Evolutionary conservation across 495 filamentous ascomycete species (phyloP).

Genomic region (Aspergillus olivimuriae): DNA sequence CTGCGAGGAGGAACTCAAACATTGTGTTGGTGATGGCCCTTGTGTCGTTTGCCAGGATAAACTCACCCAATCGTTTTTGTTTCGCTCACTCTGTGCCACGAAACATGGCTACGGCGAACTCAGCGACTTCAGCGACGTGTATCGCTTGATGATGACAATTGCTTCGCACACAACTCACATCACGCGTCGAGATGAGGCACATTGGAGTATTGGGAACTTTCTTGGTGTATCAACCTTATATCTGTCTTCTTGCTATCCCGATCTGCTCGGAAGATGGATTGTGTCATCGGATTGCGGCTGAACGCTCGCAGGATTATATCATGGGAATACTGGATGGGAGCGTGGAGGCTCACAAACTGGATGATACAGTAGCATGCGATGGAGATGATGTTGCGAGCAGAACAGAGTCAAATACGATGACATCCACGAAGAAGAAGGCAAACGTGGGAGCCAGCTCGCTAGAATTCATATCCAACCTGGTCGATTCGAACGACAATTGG

Average conservation of each 20-base stretch:
- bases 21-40: background rate
- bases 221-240: slow-evolving; percentile 3
- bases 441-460: too few relatives aligned
- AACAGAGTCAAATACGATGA: background rate
- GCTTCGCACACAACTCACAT: slow-evolving; percentile 2
- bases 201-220: slow-evolving; percentile 4
- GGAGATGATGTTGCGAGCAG: background rate
- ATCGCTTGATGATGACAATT: slow-evolving; percentile 4
- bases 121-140: background rate
- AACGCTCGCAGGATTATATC: background rate
- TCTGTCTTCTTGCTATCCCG: slow-evolving; percentile 6
- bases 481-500: too few relatives aligned
- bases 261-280: background rate
- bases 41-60: slow-evolving; percentile 1
- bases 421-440: background rate
- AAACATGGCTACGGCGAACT: background rate
- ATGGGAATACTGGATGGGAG: background rate
- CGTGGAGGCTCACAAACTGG: background rate
- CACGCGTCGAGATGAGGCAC: background rate
- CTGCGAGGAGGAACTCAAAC: background rate
- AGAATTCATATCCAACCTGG: too few relatives aligned
- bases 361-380: background rate
- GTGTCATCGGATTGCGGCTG: slow-evolving; percentile 2
- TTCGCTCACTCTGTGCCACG: slow-evolving; percentile 4
- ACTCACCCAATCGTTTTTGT: background rate